Evolutionary conservation across 1,284 basidiomycete species (phyloP).

Genomic region (Rhodotorula sp.): DNA sequence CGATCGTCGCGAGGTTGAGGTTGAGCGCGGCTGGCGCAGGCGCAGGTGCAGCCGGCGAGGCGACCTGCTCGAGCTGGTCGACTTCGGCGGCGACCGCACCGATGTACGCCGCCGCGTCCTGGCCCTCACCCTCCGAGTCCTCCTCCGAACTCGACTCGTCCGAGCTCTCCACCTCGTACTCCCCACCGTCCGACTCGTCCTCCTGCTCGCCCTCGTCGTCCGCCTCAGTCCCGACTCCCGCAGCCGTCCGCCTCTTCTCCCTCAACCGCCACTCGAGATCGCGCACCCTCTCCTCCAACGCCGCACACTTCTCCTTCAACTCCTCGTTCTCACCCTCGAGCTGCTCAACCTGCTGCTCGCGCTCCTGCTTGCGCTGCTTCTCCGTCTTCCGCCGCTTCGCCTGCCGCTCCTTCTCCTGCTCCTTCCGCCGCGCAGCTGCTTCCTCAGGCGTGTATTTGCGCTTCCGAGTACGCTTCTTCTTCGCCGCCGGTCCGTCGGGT

Average conservation of each 20-base stretch:
- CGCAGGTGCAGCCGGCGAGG: neutral
- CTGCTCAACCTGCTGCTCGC: neutral
- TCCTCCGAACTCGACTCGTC: neutral
- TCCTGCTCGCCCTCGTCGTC: neutral
- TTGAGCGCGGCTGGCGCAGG: neutral
- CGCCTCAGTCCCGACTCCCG: neutral
- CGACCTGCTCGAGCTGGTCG: neutral
- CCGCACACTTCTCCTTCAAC: neutral
- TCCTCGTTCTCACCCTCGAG: constrained; percentile 9
- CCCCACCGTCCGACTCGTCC: constrained; percentile 7
- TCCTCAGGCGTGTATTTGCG: constrained; percentile 16
- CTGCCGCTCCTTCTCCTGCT: constrained; percentile 9
- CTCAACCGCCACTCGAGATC: neutral
- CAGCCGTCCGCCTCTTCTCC: neutral
- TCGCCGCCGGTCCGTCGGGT: neutral
- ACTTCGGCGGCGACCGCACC: constrained; percentile 7
- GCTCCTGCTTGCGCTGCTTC: constrained; percentile 2
- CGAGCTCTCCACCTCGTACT: constrained; percentile 1
- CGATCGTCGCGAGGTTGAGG: constrained; percentile 15
- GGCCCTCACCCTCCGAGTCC: neutral
- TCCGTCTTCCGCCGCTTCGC: neutral
- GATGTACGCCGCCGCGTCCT: neutral
- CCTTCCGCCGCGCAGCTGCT: constrained; percentile 10
- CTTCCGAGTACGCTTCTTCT: neutral
- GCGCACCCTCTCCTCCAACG: neutral